A percentile compares a stretch with the other conserved stretches of the same genome.
Conservation (phyloP, 148 eudicot genomes). For the Drosera capensis region DNA sequence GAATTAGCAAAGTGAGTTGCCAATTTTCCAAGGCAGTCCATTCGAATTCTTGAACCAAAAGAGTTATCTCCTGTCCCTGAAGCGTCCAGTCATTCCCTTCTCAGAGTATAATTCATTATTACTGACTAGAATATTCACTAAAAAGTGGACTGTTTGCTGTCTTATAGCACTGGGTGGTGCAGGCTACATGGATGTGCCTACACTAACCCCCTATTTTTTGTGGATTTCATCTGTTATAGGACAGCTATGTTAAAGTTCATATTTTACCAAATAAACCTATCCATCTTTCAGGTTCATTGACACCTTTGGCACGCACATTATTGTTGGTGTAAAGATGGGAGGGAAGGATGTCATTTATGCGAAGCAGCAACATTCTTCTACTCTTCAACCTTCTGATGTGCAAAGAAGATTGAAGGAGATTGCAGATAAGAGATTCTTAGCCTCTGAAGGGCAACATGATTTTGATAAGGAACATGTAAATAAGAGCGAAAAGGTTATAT, state of each 20-base stretch:
- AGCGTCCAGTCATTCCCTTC: not conserved
- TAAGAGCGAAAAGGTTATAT: conserved; percentile 53
- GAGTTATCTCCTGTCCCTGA: not conserved
- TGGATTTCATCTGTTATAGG: not conserved
- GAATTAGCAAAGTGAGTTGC: conserved; percentile 53
- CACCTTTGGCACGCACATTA: conserved; percentile 79
- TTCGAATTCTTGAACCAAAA: not conserved
- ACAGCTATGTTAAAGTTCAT: conserved; percentile 22
- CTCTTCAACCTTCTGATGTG: conserved; percentile 54
- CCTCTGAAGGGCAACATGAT: conserved; percentile 36
- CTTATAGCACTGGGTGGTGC: too few species aligned
- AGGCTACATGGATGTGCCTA: too few species aligned
- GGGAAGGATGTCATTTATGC: conserved; percentile 91
- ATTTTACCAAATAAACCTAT: conserved; percentile 15
- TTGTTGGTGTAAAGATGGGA: conserved; percentile 85
- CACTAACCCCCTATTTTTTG: not conserved
- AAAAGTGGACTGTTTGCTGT: too few species aligned
- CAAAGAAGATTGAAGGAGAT: conserved; percentile 77
- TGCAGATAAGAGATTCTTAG: conserved; percentile 84
- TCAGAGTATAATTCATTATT: too few species aligned
- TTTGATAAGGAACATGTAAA: conserved; percentile 31
- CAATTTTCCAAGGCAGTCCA: conserved; percentile 7
- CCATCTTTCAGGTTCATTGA: conserved; percentile 56
- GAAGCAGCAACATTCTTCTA: conserved; percentile 63
- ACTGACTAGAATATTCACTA: too few species aligned